Conservation (phyloP, 2,329 filamentous ascomycete genomes). For the Microcera coccophila region DNA sequence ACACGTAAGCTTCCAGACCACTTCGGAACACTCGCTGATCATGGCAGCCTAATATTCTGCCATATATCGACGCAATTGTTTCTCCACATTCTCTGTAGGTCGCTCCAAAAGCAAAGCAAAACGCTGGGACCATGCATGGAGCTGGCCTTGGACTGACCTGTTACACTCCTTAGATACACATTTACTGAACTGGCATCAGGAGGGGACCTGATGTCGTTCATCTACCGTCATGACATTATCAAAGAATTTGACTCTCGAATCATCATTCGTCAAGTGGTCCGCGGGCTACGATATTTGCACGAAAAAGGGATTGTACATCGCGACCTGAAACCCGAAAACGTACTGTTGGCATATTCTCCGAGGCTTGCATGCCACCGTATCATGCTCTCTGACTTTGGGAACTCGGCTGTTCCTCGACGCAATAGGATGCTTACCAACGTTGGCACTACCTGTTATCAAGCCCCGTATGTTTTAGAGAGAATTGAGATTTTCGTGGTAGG, state of each 20-base stretch:
- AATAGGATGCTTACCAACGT: conserved; percentile 43
- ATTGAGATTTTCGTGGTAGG: background rate
- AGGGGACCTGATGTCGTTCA: conserved; percentile 51
- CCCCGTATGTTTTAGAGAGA: conserved; percentile 52
- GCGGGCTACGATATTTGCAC: conserved; percentile 47
- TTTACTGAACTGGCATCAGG: conserved; percentile 56
- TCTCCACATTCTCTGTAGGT: conserved; percentile 45
- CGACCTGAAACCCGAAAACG: conserved; percentile 53
- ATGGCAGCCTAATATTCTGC: conserved; percentile 51
- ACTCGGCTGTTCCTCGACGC: conserved; percentile 40
- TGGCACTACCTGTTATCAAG: conserved; percentile 46
- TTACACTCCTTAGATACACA: conserved; percentile 40
- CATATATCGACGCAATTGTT: conserved; percentile 48
- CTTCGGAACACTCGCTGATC: conserved; percentile 9
- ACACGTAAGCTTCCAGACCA: conserved; percentile 43
- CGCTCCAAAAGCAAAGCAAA: background rate
- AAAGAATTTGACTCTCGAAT: conserved; percentile 41
- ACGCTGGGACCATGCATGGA: too few species aligned
- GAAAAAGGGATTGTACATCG: conserved; percentile 48
- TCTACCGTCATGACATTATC: conserved; percentile 35
- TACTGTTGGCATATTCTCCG: conserved; percentile 47
- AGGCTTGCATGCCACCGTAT: conserved; percentile 41
- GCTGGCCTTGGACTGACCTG: background rate
- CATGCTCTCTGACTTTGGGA: conserved; percentile 52
- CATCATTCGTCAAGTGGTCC: conserved; percentile 46